These are phyloP conservation scores for Morella rubra DNA, from an alignment of 306 rosid genomes.

Conservation along the genomic window DNA sequence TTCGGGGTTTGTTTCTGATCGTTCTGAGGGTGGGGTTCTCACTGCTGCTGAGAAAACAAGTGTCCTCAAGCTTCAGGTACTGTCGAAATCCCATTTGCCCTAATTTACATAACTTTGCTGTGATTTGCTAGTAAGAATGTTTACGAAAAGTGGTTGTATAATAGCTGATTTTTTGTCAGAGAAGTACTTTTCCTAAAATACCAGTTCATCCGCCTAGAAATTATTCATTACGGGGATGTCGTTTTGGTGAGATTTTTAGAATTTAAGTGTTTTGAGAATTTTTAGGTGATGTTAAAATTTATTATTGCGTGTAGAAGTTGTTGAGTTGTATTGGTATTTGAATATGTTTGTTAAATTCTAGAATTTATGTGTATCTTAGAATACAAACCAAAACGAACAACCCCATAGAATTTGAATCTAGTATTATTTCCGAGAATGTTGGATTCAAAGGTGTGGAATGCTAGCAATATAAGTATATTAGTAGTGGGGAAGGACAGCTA, in stretches of 20 bases:
- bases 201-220: not conserved
- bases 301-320: too few species aligned
- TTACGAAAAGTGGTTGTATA: not conserved
- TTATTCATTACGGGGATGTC: too few species aligned
- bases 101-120: not conserved
- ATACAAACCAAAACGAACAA: too few species aligned
- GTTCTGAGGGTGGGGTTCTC: constrained; percentile 68
- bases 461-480: not conserved
- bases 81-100: not conserved
- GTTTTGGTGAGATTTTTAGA: too few species aligned
- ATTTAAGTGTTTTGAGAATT: too few species aligned
- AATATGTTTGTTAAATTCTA: too few species aligned
- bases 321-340: too few species aligned
- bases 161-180: not conserved
- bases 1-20: constrained; percentile 86
- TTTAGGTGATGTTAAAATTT: too few species aligned
- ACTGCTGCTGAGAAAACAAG: constrained; percentile 61
- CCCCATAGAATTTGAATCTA: too few species aligned
- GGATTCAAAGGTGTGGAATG: not conserved
- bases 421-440: not conserved
- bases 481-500: not conserved
- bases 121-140: not conserved
- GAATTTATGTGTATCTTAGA: too few species aligned
- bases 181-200: not conserved
- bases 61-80: constrained; percentile 82